Base-by-base conservation (phyloP, 345 rosid genomes). In the Boechera divaricarpa region DNA sequence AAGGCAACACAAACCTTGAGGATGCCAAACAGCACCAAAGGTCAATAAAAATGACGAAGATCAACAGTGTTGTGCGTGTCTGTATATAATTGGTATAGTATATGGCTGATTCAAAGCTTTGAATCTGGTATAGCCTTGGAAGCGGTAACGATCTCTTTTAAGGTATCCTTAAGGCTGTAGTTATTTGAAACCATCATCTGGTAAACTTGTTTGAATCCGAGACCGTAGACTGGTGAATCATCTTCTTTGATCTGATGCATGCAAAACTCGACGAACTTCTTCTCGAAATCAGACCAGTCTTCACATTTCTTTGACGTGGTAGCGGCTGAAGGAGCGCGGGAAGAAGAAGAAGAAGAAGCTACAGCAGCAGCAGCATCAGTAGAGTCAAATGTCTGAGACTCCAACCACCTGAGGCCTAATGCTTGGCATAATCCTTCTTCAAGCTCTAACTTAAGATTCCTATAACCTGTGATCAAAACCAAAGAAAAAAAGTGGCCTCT, bases 391-490 rank as follows among this genome's bases (percentile, higher is more conserved):
- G 82, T 87, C 80, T 88, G 87, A 1, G 97, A 80, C 57, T 93
- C 98, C 75, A 93, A 65, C 98, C 99, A 93, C 97, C 81, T 83
- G 72, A 85, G 87, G 41, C 86, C 96, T 76, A 93, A 58, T 13
- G 89, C 96, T 76, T 95, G 99, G 63, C 99, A 95, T 58, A 95
- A 83, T 29, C 99, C 99, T 85, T 93, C 98, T 84, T 95, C 99
- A 1, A 91, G 96, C 47, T 84, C 92, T 26, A 88, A 88, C 35
- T 69, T 79, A 66, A 95, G 86, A 70, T 79, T 85, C 52, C 2
- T 51, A 60, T 73, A 54, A 10, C 78, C 78, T 73, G 55, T 15
- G 47, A 56, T 63, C 28, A 38, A 39, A 58, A 7, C 16, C 32
- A 41, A 52, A 41, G 5, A 26, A 21, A 28, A 28, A 18, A 15